Evolutionary conservation across 2,329 filamentous ascomycete species (phyloP).

Genomic region (Arthroderma uncinatum): DNA sequence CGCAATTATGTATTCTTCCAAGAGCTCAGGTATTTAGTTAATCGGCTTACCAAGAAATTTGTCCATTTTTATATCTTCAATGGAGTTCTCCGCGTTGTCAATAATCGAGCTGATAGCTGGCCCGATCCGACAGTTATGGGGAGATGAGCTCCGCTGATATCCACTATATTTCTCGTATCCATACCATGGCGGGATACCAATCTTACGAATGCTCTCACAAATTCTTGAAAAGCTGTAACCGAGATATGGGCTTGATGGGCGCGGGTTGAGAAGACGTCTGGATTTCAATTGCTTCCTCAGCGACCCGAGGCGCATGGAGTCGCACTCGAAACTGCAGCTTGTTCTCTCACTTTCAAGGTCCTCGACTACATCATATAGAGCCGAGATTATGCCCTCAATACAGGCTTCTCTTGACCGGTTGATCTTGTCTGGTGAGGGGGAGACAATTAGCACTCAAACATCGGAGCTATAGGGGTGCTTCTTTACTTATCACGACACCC

Average conservation of each 20-base stretch:
- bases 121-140: background rate
- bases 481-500: background rate
- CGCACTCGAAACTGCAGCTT: no score
- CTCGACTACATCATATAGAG: background rate
- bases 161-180: background rate
- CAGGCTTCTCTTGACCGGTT: background rate
- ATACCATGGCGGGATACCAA: background rate
- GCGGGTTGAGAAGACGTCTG: background rate
- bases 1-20: no score
- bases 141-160: background rate
- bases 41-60: no score
- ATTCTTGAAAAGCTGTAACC: conserved; percentile 1
- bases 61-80: background rate
- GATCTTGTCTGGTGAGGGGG: background rate
- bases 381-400: background rate
- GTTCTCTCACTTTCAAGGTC: background rate
- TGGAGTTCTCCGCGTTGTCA: background rate
- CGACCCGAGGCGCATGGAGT: background rate
- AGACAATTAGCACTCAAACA: background rate
- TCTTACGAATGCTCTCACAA: background rate
- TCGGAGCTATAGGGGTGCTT: no score
- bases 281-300: background rate
- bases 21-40: no score
- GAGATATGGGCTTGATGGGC: background rate
- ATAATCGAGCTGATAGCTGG: background rate